These are phyloP conservation scores for Candida boleticola DNA, from an alignment of 805 yeast species.

Conservation along the genomic window DNA sequence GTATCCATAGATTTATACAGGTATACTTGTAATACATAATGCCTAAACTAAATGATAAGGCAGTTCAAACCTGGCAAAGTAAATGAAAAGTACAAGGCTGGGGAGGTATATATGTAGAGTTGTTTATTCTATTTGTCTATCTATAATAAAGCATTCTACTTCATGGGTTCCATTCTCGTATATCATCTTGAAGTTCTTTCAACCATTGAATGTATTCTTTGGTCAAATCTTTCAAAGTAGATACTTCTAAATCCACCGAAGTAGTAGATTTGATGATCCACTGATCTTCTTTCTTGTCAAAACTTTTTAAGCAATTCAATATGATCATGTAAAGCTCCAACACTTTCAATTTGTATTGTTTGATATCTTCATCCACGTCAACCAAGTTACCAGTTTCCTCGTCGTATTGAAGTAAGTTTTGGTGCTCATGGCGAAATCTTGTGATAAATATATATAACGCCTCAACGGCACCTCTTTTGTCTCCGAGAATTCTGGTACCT, in stretches of 20 bases:
- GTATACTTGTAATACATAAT: neutral
- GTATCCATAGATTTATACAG: neutral
- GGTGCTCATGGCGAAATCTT: conserved; percentile 27
- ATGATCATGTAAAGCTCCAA: conserved; percentile 42
- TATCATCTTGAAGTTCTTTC: conserved; percentile 27
- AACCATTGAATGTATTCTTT: conserved; percentile 37
- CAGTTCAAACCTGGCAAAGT: too few species aligned
- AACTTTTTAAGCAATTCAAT: conserved; percentile 35
- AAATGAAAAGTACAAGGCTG: too few species aligned
- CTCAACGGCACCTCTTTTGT: conserved; percentile 39
- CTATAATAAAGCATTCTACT: conserved; percentile 2
- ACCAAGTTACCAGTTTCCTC: conserved; percentile 6
- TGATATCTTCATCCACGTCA: conserved; percentile 21
- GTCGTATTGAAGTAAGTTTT: conserved; percentile 10
- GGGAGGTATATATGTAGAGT: too few species aligned
- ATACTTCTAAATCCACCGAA: conserved; percentile 12
- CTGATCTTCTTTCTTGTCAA: conserved; percentile 30
- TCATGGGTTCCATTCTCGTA: conserved; percentile 10
- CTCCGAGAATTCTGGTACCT: conserved; percentile 17
- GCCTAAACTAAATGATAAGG: too few species aligned
- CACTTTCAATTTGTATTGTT: conserved; percentile 35
- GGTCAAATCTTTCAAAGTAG: conserved; percentile 27
- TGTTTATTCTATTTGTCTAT: neutral
- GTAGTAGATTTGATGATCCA: conserved; percentile 31
- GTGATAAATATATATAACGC: conserved; percentile 37